Base-by-base conservation (phyloP, 2,329 filamentous ascomycete species). In the Xylariomycetidae sp. region DNA sequence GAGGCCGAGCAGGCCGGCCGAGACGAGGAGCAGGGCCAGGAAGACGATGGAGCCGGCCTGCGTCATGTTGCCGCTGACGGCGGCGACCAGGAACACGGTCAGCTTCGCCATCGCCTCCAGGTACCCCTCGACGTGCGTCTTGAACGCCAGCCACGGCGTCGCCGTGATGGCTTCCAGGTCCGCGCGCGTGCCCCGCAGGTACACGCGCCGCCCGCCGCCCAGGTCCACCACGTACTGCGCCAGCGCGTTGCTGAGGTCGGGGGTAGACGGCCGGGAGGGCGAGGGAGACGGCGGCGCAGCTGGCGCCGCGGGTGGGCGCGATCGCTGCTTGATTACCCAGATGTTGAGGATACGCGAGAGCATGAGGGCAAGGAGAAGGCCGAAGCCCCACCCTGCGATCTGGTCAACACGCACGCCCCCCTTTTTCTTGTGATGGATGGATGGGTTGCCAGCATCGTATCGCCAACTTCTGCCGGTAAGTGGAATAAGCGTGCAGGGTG, bases 101-200 rank as follows among this genome's bases (percentile, higher is more conserved):
- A 80, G 44, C 42, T 75, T 78, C 8, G 74, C 67, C 1, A 58
- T 48, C 0, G 72, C 71, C 39, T 71, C 68, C 32, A 74, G 53
- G 44, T 68, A 72, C 19, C 67, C 63, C 42, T 79, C 69, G 3
- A 65, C 29, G 17, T 61, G 54, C 0, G 68, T 74, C 50, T 70
- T 67, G 24, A 66, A 58, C 9, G 65, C 60, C 28, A 82, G 53
- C 76, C 75, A 81, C 18, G 63, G 48, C 3, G 71, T 68, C 3
- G 70, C 67, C 1, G 75, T 79, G 25, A 80, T 64, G 19, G 75
- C 74, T 36, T 74, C 73, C 6, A 81, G 59, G 47, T 80, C 76
- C 19, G 70, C 62, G 6, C 69, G 61, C 4, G 60, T 49, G 4
- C 77, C 78, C 18, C 66, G 64, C 25, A 82, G 60, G 10, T 69